Base-by-base conservation (phyloP, 2,329 filamentous ascomycete genomes). In the Pseudogymnoascus sp. region DNA sequence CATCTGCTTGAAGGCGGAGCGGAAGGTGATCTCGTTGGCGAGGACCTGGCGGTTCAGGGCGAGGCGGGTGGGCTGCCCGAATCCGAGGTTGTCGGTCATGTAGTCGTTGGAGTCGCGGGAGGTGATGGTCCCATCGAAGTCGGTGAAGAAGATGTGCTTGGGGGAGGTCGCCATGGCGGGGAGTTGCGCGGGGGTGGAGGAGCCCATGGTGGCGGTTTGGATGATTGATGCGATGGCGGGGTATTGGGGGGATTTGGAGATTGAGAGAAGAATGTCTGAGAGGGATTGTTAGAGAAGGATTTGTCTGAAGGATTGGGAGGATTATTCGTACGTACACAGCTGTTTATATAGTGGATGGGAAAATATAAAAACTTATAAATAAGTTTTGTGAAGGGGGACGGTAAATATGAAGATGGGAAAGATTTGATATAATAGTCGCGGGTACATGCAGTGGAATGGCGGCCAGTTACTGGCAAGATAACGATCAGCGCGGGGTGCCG, bases 101-200 rank as follows among this genome's bases (percentile, higher is more conserved):
- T 76, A 83, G 75, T 85, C 83, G 72, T 87, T 87, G 73, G 79
- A 83, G 75, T 87, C 85, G 70, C 82, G 79, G 61, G 80, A 82
- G 58, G 93, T 97, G 73, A 97, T 93, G 61, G 92, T 97, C 71
- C 94, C 94, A 76, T 99, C 94, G 73, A 97, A 97, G 78, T 99
- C 94, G 69, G 92, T 96, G 80, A 97, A 97, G 83, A 99, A 97
- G 80, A 99, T 92, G 79, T 90, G 89, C 77, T 91, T 89, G 60
- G 92, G 92, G 73, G 88, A 86, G 63, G 80, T 85, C 70, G 79
- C 79, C 74, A 87, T 77, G 48, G 84, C 84, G 62, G 84, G 83
- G 27, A 84, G 81, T 58, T 78, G 73, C 33, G 58, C 33, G 13
- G 58, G 33, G 62, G 69, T 72, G 45, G 70, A 64, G 62, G 71